A percentile compares a stretch with the other conserved stretches of the same genome.
These are phyloP conservation scores for Choiromyces venosus DNA, from an alignment of 495 filamentous ascomycete species.

Conservation along the genomic window DNA sequence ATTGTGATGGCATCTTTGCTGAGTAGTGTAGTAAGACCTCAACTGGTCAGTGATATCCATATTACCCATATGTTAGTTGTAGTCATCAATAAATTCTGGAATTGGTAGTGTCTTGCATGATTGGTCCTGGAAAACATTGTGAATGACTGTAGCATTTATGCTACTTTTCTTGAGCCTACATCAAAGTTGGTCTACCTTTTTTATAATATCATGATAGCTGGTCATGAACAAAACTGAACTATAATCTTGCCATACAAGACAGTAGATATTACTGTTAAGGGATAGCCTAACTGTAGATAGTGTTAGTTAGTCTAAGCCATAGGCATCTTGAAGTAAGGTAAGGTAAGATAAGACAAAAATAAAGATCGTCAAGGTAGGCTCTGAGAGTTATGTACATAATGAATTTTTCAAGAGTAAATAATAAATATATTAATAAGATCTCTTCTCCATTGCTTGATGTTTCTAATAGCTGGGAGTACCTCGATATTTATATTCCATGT, in stretches of 20 bases:
- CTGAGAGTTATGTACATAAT: no score
- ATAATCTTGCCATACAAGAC: conserved; percentile 6
- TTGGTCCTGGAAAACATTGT: no score
- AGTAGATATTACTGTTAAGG: not conserved
- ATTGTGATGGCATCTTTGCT: conserved; percentile 14
- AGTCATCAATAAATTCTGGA: conserved; percentile 8
- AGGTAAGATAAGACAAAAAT: no score
- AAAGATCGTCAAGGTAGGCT: no score
- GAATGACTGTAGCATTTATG: not conserved
- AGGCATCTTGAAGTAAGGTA: no score
- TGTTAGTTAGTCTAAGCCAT: no score
- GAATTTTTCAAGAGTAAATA: no score
- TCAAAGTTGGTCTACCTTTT: not conserved
- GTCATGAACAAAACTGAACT: conserved; percentile 6
- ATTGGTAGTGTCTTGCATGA: not conserved
- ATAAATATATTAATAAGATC: no score
- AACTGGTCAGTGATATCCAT: conserved; percentile 37
- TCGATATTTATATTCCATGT: no score
- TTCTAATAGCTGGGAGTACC: no score
- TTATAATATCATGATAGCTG: not conserved
- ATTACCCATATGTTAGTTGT: conserved; percentile 28
- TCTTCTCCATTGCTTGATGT: no score
- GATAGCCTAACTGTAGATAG: no score
- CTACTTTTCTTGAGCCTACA: conserved; percentile 4
- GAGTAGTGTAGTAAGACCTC: conserved; percentile 26